These are phyloP conservation scores for Chaetomium olivaceum DNA, from an alignment of 2,329 filamentous ascomycete genomes.

Conservation along the genomic window DNA sequence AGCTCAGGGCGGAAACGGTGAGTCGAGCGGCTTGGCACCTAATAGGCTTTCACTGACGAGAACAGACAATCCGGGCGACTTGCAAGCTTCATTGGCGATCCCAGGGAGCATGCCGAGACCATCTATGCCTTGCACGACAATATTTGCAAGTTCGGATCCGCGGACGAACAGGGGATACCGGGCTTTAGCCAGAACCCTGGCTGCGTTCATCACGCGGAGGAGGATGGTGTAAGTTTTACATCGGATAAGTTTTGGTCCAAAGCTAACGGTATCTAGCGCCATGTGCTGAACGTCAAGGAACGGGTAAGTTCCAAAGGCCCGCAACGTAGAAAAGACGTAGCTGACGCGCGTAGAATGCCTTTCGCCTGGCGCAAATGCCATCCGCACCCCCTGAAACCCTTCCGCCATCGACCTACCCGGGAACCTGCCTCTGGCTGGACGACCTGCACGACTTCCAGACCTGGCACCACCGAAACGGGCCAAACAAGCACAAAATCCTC, in stretches of 20 bases:
- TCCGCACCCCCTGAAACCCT: slow-evolving; percentile 24
- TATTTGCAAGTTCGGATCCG: slow-evolving; percentile 43
- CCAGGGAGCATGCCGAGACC: slow-evolving; percentile 37
- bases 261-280: slow-evolving; percentile 23
- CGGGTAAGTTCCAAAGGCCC: slow-evolving; percentile 15
- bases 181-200: slow-evolving; percentile 31
- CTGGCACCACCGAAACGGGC: slow-evolving; percentile 36
- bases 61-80: slow-evolving; percentile 33
- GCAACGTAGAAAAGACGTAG: background rate
- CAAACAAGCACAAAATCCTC: slow-evolving; percentile 35
- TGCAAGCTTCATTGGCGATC: slow-evolving; percentile 37
- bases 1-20: slow-evolving; percentile 28
- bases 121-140: slow-evolving; percentile 44
- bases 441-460: slow-evolving; percentile 37
- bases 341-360: slow-evolving; percentile 31
- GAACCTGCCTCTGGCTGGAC: slow-evolving; percentile 39
- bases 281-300: slow-evolving; percentile 33
- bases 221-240: slow-evolving; percentile 28
- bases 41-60: background rate
- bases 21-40: slow-evolving; percentile 1
- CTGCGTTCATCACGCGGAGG: slow-evolving; percentile 32
- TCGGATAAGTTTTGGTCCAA: background rate
- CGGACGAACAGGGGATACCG: slow-evolving; percentile 36
- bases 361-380: slow-evolving; percentile 23
- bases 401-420: slow-evolving; percentile 32